phyloP scores from a whole-genome alignment of 257 asterid species.

The Ballota nigra region DNA sequence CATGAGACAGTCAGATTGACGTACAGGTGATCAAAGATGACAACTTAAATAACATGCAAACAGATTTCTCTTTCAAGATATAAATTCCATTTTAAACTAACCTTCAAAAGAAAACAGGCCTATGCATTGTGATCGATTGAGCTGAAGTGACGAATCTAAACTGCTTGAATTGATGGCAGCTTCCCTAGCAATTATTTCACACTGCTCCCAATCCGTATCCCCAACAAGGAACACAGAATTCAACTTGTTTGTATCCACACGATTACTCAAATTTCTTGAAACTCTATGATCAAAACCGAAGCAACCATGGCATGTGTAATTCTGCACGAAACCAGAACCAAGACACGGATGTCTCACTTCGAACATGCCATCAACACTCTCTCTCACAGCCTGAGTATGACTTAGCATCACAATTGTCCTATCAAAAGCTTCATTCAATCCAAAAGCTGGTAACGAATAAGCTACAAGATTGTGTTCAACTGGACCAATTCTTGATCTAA shows the following conservation, averaged over 20 bases:
- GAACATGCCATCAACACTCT: slow-evolving; percentile 36
- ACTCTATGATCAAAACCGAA: slow-evolving; percentile 28
- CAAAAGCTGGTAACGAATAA: slow-evolving; percentile 68
- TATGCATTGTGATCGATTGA: slow-evolving; percentile 41
- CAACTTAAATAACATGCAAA: not conserved
- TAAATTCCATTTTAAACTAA: slow-evolving; percentile 30
- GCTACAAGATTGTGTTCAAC: slow-evolving; percentile 48
- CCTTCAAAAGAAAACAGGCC: slow-evolving; percentile 66
- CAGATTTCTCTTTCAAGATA: not conserved
- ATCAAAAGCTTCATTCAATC: slow-evolving; percentile 79
- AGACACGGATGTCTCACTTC: slow-evolving; percentile 83
- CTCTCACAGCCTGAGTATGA: slow-evolving; percentile 43
- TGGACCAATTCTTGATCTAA: slow-evolving; percentile 52
- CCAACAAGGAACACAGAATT: slow-evolving; percentile 49
- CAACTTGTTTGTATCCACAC: slow-evolving; percentile 22
- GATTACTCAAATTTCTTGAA: slow-evolving; percentile 21
- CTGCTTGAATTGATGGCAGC: slow-evolving; percentile 66
- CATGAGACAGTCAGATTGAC: not conserved
- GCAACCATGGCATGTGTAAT: slow-evolving; percentile 72
- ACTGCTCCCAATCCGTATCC: slow-evolving; percentile 66
- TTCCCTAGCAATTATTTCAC: slow-evolving; percentile 57
- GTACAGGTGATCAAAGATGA: not conserved
- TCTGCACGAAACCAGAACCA: slow-evolving; percentile 45
- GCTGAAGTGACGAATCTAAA: slow-evolving; percentile 32
- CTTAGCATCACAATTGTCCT: slow-evolving; percentile 61